phyloP scores from a whole-genome alignment of 805 yeast genomes.

The Spathaspora girioi region DNA sequence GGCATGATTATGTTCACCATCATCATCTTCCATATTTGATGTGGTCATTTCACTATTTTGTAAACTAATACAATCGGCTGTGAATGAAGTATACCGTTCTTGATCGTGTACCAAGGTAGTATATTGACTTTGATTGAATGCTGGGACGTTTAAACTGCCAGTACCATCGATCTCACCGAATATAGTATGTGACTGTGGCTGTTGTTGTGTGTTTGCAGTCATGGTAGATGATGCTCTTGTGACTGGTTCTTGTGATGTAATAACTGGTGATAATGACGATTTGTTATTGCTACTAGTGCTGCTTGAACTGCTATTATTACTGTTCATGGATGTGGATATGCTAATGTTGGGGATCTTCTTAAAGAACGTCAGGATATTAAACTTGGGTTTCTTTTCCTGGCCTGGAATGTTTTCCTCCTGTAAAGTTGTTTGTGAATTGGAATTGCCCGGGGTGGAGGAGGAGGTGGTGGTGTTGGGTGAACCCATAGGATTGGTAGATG shows the following conservation, averaged over 20 bases:
- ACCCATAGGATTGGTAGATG: not conserved
- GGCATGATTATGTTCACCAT: not conserved
- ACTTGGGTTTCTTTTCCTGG: conserved; percentile 5
- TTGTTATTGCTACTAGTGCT: not conserved
- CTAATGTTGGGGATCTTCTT: conserved; percentile 2
- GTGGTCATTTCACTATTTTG: conserved; percentile 37
- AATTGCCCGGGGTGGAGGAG: not conserved
- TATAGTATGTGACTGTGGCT: not conserved
- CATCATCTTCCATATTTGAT: conserved; percentile 1
- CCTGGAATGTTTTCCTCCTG: conserved; percentile 1
- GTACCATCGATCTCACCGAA: not conserved
- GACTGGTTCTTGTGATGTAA: not conserved
- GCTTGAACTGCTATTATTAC: not conserved
- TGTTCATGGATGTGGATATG: not conserved
- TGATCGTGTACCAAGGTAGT: conserved; percentile 7
- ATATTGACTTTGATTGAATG: not conserved
- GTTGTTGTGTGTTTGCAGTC: not conserved
- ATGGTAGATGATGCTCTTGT: not conserved
- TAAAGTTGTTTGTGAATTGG: not conserved
- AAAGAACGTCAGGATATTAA: conserved; percentile 5
- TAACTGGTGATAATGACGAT: not conserved
- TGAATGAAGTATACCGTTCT: conserved; percentile 26
- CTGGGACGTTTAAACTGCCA: not conserved
- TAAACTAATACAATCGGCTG: conserved; percentile 34
- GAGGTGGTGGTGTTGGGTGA: not conserved